These are phyloP conservation scores for Acer campestre DNA, from an alignment of 345 rosid genomes.

Conservation along the genomic window DNA sequence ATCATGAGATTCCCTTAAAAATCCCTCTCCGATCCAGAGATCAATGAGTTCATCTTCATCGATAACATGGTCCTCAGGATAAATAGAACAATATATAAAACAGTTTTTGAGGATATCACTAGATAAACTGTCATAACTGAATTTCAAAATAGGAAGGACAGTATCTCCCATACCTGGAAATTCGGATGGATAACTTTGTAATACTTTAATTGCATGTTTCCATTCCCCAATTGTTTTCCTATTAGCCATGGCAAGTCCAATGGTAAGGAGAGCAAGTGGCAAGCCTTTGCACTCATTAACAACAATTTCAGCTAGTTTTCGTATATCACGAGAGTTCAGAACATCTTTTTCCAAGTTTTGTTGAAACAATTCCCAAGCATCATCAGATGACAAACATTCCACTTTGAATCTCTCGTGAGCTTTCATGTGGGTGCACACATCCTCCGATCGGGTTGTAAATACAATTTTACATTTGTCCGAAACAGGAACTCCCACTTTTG, in stretches of 20 bases:
- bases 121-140: neutral
- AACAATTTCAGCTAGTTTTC: no score
- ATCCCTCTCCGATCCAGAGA: neutral
- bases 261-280: no score
- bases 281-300: no score
- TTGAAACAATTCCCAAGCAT: conserved; percentile 25
- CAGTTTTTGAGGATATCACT: neutral
- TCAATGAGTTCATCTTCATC: neutral
- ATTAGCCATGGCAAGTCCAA: neutral
- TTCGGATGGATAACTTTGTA: neutral
- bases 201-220: neutral
- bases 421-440: conserved; percentile 30
- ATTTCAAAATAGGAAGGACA: neutral
- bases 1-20: conserved; percentile 2
- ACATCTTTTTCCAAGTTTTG: conserved; percentile 17
- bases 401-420: conserved; percentile 21
- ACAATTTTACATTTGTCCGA: conserved; percentile 6
- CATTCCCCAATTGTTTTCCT: neutral
- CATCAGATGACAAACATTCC: conserved; percentile 1
- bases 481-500: conserved; percentile 26
- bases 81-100: conserved; percentile 24
- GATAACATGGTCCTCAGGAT: neutral
- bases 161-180: neutral
- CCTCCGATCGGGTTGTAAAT: conserved; percentile 28
- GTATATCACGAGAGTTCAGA: no score